Evolutionary conservation across 805 yeast genomes (phyloP).

Genomic region (Scheffersomyces coipomensis): DNA sequence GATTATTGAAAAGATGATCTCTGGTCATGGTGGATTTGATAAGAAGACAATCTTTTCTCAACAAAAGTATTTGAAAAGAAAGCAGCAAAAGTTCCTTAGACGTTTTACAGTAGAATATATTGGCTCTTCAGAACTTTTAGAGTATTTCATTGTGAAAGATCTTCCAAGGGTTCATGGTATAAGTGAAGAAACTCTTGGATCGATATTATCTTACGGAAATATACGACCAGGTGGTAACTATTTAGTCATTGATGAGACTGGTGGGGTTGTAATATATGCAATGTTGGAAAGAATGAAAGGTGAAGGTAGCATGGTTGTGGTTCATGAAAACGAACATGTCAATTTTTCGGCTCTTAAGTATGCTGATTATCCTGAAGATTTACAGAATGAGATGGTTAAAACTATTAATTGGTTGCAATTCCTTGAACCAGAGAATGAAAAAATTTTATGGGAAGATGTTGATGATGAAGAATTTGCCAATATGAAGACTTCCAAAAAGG

Average conservation of each 20-base stretch:
- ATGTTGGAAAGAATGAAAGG: conserved; percentile 92
- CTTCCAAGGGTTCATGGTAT: conserved; percentile 69
- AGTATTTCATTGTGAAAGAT: conserved; percentile 77
- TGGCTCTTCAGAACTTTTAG: conserved; percentile 67
- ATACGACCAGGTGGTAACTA: conserved; percentile 89
- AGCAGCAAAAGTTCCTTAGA: conserved; percentile 86
- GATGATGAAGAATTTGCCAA: conserved; percentile 52
- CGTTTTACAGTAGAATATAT: conserved; percentile 80
- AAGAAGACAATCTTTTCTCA: conserved; percentile 88
- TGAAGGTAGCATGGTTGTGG: conserved; percentile 59
- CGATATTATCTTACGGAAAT: conserved; percentile 75
- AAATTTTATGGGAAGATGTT: conserved; percentile 44
- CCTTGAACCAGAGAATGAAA: conserved; percentile 69
- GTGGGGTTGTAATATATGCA: conserved; percentile 83
- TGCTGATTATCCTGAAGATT: conserved; percentile 59
- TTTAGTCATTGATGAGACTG: conserved; percentile 88
- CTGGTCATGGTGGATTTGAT: conserved; percentile 81
- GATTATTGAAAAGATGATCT: conserved; percentile 78
- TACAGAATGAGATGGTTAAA: conserved; percentile 55
- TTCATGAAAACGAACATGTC: conserved; percentile 93
- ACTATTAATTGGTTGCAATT: conserved; percentile 78
- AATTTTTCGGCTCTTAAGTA: conserved; percentile 69
- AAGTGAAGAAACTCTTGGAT: conserved; percentile 81
- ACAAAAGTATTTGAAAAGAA: conserved; percentile 86
- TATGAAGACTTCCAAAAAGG: conserved; percentile 57